Conservation (phyloP, 164 flowering plant genomes). For the grape (Vitis vinifera) region DNA sequence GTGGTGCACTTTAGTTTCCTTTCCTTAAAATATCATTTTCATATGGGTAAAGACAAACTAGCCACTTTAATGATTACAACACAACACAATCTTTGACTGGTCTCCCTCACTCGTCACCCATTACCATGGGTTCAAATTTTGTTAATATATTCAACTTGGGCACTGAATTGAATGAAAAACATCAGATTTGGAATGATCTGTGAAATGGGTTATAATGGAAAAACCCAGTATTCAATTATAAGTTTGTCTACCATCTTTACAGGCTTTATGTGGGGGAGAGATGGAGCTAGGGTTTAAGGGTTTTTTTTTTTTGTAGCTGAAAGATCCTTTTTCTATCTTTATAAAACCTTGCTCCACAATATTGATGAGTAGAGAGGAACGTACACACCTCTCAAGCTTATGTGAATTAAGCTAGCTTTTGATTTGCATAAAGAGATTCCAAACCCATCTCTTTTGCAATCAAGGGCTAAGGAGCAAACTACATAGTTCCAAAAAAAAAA, state of each 20-base stretch:
- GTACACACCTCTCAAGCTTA: not conserved
- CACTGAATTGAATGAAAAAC: no score
- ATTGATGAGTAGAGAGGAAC: not conserved
- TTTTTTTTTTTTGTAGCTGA: constrained; percentile 14
- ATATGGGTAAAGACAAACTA: constrained; percentile 25
- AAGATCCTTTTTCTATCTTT: constrained; percentile 18
- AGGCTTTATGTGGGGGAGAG: not conserved
- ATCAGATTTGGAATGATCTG: no score
- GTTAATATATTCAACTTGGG: no score
- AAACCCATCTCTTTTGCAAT: constrained; percentile 11
- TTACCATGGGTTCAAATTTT: no score
- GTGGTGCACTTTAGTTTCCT: constrained; percentile 15
- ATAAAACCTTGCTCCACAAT: constrained; percentile 4
- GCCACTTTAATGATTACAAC: constrained; percentile 37
- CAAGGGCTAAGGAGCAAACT: not conserved
- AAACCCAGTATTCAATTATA: no score
- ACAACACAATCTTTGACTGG: constrained; percentile 43
- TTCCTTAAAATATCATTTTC: constrained; percentile 31
- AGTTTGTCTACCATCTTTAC: no score
- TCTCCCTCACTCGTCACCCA: constrained; percentile 8
- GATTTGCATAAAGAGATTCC: constrained; percentile 21
- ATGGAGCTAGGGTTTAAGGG: constrained; percentile 2
- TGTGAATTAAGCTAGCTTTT: not conserved
- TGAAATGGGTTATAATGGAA: no score
- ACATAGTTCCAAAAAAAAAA: constrained; percentile 4